Percentiles rank a stretch among this genome's conserved stretches.
Conservation (phyloP, 2,329 filamentous ascomycete species). For the Aspergillus ruber region DNA sequence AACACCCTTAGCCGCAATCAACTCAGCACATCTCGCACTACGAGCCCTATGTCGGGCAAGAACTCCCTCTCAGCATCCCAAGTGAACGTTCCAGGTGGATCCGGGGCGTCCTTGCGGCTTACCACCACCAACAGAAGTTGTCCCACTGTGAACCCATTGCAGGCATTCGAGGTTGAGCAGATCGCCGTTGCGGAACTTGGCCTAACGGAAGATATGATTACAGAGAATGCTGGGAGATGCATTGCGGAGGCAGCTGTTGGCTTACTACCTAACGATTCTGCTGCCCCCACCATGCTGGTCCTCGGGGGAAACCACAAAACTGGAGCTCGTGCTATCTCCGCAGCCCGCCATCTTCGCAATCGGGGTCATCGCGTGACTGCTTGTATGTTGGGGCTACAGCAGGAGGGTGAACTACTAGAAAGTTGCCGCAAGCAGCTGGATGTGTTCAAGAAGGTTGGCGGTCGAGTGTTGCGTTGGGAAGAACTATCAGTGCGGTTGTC, state of each 20-base stretch:
- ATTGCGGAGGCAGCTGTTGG: conserved; percentile 75
- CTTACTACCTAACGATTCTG: conserved; percentile 53
- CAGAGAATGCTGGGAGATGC: conserved; percentile 82
- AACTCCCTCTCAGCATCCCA: conserved; percentile 37
- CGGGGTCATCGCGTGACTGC: conserved; percentile 74
- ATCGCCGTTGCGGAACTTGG: conserved; percentile 82
- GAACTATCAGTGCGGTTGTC: conserved; percentile 47
- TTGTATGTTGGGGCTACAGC: conserved; percentile 77
- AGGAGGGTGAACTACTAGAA: conserved; percentile 72
- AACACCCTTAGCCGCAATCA: conserved; percentile 30
- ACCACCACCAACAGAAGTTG: conserved; percentile 50
- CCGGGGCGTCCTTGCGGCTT: conserved; percentile 45
- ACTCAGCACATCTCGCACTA: conserved; percentile 30
- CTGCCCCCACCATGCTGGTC: conserved; percentile 60
- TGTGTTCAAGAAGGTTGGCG: conserved; percentile 77
- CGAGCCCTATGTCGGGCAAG: conserved; percentile 36
- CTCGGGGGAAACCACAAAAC: conserved; percentile 95
- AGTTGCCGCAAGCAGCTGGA: conserved; percentile 74
- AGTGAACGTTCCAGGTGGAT: conserved; percentile 30
- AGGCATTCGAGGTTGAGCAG: conserved; percentile 89
- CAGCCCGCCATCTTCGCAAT: conserved; percentile 78
- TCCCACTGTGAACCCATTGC: conserved; percentile 59
- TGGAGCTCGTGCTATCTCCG: conserved; percentile 75
- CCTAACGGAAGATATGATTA: conserved; percentile 80
- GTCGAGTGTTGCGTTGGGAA: conserved; percentile 60